phyloP scores from a whole-genome alignment of 768 basidiomycete genomes.

The Paxillus ammoniavirescens region DNA sequence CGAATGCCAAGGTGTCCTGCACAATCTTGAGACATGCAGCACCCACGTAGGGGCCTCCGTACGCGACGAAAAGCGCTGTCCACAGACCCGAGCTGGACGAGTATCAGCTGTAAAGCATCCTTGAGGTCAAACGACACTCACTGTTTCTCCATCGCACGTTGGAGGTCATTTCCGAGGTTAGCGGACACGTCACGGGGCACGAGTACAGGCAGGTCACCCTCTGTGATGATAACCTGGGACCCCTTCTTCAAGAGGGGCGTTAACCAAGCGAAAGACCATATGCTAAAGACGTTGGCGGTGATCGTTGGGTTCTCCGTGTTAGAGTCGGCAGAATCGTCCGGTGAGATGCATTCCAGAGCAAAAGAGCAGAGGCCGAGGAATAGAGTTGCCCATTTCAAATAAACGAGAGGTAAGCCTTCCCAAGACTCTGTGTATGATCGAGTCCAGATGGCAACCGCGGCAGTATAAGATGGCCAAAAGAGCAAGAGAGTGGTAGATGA shows the following conservation, averaged over 20 bases:
- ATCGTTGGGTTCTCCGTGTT: conserved; percentile 64
- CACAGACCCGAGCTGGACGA: conserved; percentile 58
- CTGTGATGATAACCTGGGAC: conserved; percentile 63
- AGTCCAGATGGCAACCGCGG: conserved; percentile 51
- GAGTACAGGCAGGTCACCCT: conserved; percentile 82
- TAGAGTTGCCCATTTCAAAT: conserved; percentile 43
- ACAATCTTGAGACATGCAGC: conserved; percentile 68
- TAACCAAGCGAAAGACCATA: conserved; percentile 87
- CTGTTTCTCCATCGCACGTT: conserved; percentile 62
- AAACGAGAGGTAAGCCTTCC: conserved; percentile 36
- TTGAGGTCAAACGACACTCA: conserved; percentile 32
- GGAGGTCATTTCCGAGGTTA: conserved; percentile 61
- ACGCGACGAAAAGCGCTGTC: conserved; percentile 72
- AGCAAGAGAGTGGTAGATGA: conserved; percentile 74
- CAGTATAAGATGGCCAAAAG: conserved; percentile 75
- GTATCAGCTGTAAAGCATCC: not conserved
- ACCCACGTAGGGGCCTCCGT: conserved; percentile 69
- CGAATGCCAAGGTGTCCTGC: conserved; percentile 79
- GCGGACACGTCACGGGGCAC: conserved; percentile 66
- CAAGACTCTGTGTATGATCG: conserved; percentile 49
- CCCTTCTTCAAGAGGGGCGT: conserved; percentile 76
- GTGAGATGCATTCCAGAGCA: conserved; percentile 65
- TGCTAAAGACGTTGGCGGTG: conserved; percentile 79
- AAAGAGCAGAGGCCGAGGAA: conserved; percentile 55
- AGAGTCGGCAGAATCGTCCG: conserved; percentile 47